Base-by-base conservation (phyloP, 257 asterid species). In the Cordia subcordata region DNA sequence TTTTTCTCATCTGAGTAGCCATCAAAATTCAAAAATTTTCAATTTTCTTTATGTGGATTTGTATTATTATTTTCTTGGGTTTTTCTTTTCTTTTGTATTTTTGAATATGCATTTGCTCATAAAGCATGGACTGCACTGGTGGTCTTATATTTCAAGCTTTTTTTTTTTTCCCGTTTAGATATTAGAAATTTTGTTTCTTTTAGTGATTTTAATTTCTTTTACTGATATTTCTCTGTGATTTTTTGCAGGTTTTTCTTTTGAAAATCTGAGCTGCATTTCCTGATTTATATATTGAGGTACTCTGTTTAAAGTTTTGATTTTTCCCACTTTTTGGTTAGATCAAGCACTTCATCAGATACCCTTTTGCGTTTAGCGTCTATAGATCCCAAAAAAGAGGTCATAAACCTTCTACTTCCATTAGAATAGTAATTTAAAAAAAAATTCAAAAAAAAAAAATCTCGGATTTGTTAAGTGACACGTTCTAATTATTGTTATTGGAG, bases 231-330 rank as follows among this genome's bases (percentile, higher is more conserved):
- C 35, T 63, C 50, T 53, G 51, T 61, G 49, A 53, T 72, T 65
- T n/a, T 52, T 69, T 72, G 66, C 73, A 72, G 72, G 53, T 54
- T 16, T 68, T 71, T n/a, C n/a, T n/a, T 68, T 59, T 49, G 57
- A 33, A 55, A 45, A 5, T 16, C 5, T 53, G 45, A 49, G 73
- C 61, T 69, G 68, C 73, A 65, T 75, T 64, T 14, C 51, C 14
- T 35, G 73, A 53, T 60, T 68, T 53, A 8, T 18, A 13, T 18
- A 8, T 14, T 44, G 64, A 55, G 72, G 62, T 77, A 51, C 12
- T 27, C 11, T n/a, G 14, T 22, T 10, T 10, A 64, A 45, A 23
- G 50, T 37, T 53, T 49, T 16, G 13, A 13, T 62, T 63, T 71
- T 21, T 10, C 56, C 50, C 21, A 46, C n/a, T n/a, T n/a, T 38